These are phyloP conservation scores for Solanum dulcamara DNA, from an alignment of 257 asterid species.

Conservation along the genomic window DNA sequence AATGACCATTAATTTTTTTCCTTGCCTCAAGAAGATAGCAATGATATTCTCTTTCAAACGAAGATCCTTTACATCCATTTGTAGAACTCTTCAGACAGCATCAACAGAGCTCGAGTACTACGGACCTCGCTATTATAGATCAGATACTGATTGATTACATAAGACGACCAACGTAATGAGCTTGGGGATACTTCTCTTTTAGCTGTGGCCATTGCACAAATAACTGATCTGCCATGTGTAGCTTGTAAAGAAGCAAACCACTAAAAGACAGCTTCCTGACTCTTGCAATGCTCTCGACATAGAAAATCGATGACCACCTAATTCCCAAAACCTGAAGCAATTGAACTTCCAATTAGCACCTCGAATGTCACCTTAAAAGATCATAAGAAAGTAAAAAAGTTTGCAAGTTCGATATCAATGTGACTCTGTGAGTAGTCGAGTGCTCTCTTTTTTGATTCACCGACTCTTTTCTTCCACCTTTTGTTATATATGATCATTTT, in stretches of 20 bases:
- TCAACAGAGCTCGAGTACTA: not conserved
- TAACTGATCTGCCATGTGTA: constrained; percentile 71
- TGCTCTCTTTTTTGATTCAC: not conserved
- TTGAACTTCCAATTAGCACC: not conserved
- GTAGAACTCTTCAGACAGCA: not conserved
- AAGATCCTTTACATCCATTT: not conserved
- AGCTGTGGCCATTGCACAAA: constrained; percentile 95
- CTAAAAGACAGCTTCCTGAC: constrained; percentile 83
- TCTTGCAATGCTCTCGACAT: constrained; percentile 93
- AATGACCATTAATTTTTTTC: not conserved
- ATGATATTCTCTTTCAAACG: not conserved
- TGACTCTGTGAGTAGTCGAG: not conserved
- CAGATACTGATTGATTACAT: constrained; percentile 29
- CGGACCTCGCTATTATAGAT: not conserved
- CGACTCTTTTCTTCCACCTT: not conserved
- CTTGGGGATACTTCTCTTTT: constrained; percentile 61
- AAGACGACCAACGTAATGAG: constrained; percentile 75
- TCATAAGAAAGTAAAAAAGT: not conserved
- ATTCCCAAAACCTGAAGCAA: constrained; percentile 50
- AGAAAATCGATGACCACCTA: constrained; percentile 81
- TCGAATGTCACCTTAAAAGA: not conserved
- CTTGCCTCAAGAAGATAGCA: not conserved
- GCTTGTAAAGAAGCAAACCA: constrained; percentile 67
- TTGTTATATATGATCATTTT: not conserved
- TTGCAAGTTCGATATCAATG: not conserved